phyloP scores from a whole-genome alignment of 345 rosid genomes.

The Mercurialis annua region DNA sequence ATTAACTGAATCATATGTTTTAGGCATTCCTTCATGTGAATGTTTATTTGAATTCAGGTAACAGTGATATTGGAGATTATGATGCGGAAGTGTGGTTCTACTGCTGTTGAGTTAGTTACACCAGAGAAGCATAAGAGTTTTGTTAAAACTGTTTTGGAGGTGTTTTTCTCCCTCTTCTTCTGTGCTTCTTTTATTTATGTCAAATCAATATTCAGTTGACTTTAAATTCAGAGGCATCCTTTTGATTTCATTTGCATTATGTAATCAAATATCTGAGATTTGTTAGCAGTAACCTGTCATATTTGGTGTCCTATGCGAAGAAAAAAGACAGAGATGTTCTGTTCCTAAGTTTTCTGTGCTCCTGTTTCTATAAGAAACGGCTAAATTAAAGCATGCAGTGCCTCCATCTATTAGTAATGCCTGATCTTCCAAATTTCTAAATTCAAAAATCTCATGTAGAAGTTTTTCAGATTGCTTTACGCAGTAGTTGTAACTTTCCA shows the following conservation, averaged over 20 bases:
- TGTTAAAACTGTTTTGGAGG: slow-evolving; percentile 75
- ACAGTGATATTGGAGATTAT: slow-evolving; percentile 79
- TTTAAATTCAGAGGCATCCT: not conserved
- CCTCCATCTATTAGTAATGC: not conserved
- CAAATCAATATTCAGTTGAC: not conserved
- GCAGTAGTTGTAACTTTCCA: not conserved
- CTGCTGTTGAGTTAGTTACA: slow-evolving; percentile 54
- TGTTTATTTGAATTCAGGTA: slow-evolving; percentile 44
- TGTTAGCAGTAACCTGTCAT: not conserved
- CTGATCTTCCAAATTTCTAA: not conserved
- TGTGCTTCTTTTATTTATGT: not conserved
- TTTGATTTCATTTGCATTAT: not conserved
- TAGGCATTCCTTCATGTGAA: not conserved
- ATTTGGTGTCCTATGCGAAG: not conserved
- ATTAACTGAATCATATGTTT: not conserved
- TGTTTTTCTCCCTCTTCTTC: slow-evolving; percentile 19
- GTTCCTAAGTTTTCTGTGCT: not conserved
- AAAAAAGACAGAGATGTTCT: not conserved
- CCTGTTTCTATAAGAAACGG: not conserved
- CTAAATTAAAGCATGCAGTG: not conserved
- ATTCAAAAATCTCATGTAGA: not conserved
- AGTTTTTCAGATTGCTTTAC: not conserved
- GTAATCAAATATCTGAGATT: not conserved
- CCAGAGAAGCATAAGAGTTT: slow-evolving; percentile 75
- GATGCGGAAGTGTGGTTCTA: slow-evolving; percentile 77